Evolutionary conservation across 2,329 filamentous ascomycete genomes (phyloP).

Genomic region (Colletotrichum viniferum): DNA sequence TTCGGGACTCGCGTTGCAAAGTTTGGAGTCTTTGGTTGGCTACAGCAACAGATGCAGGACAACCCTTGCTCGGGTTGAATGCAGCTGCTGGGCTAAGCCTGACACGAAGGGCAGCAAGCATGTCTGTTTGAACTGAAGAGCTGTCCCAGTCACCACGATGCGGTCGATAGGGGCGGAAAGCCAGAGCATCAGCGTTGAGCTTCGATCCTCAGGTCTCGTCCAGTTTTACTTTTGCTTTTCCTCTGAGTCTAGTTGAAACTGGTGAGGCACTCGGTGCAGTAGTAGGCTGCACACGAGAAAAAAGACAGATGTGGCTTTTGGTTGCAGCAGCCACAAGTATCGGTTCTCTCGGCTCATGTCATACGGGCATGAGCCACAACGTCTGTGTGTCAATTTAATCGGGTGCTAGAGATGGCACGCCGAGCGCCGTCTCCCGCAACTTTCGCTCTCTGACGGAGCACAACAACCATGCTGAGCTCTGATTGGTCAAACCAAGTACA

Average conservation of each 20-base stretch:
- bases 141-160: neutral
- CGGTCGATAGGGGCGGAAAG: neutral
- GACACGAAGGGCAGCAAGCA: neutral
- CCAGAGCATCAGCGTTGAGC: neutral
- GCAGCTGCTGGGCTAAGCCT: neutral
- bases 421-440: neutral
- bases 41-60: neutral
- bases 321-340: neutral
- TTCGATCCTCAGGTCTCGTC: neutral
- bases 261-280: neutral
- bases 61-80: neutral
- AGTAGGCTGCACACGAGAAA: neutral
- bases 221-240: neutral
- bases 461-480: neutral
- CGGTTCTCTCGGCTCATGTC: neutral
- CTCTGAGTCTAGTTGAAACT: neutral
- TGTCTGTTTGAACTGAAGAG: neutral
- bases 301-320: neutral
- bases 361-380: neutral
- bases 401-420: neutral
- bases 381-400: neutral
- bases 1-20: neutral
- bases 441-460: neutral
- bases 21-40: constrained; percentile 1
- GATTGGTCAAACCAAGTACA: neutral